Percentiles rank a stretch among this genome's conserved stretches.
Conservation (phyloP, 345 rosid species). For the Sonneratia caseolaris region DNA sequence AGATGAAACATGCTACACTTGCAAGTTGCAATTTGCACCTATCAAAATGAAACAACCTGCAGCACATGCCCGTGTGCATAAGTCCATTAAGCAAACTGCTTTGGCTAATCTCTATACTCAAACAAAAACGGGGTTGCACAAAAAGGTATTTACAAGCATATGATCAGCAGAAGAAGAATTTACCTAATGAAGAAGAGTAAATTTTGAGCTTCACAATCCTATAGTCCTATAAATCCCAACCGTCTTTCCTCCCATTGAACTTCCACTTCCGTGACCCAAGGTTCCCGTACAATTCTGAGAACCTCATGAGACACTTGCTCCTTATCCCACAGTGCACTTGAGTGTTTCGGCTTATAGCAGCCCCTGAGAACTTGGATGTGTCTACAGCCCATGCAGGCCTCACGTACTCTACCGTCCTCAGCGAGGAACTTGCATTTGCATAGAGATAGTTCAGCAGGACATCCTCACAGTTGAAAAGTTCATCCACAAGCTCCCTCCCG, state of each 20-base stretch:
- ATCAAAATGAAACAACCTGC: no score
- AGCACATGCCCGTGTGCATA: no score
- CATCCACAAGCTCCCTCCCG: slow-evolving; percentile 63
- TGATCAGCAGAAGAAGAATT: slow-evolving; percentile 1
- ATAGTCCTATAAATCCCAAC: slow-evolving; percentile 67
- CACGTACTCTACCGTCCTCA: slow-evolving; percentile 63
- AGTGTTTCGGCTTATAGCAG: slow-evolving; percentile 77
- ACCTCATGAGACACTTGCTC: slow-evolving; percentile 58
- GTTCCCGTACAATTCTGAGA: slow-evolving; percentile 60
- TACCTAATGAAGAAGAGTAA: slow-evolving; percentile 1
- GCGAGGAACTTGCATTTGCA: slow-evolving; percentile 56
- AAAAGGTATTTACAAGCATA: no score
- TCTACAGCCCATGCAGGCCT: slow-evolving; percentile 80
- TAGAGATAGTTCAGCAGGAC: slow-evolving; percentile 71
- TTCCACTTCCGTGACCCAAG: slow-evolving; percentile 43
- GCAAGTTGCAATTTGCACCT: no score
- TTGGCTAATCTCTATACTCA: no score
- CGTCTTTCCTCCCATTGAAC: slow-evolving; percentile 60
- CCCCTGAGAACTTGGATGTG: slow-evolving; percentile 79
- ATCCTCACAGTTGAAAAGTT: slow-evolving; percentile 79
- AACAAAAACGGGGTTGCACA: no score
- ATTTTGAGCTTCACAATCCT: no score
- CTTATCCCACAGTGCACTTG: slow-evolving; percentile 59
- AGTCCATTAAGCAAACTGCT: no score
- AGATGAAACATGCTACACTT: no score